Evolutionary conservation across 148 eudicot genomes (phyloP).

Genomic region (Rhododendron ovatum): DNA sequence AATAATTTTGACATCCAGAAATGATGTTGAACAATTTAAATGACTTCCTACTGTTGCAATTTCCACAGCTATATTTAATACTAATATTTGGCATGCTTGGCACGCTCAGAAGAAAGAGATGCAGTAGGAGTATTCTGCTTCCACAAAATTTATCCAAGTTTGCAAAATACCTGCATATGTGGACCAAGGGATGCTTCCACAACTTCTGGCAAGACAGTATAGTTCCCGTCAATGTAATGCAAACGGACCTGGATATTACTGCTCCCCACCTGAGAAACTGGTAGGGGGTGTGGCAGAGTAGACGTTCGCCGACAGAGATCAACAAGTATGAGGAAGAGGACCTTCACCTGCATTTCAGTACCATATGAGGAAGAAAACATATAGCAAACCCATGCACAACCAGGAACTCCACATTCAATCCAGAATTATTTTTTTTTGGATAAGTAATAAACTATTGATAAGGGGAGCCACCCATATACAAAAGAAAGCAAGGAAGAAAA

Average conservation of each 20-base stretch:
- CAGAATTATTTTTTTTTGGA: neutral
- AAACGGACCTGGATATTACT: slow-evolving; percentile 83
- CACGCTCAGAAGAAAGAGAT: slow-evolving; percentile 1
- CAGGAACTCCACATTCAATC: neutral
- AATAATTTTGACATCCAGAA: neutral
- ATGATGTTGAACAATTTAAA: neutral
- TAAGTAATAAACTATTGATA: no score
- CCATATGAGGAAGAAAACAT: slow-evolving; percentile 1
- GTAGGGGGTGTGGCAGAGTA: slow-evolving; percentile 75
- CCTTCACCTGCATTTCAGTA: slow-evolving; percentile 66
- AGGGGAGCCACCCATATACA: neutral
- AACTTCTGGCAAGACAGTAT: slow-evolving; percentile 92
- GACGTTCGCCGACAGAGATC: slow-evolving; percentile 90
- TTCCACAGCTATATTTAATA: neutral
- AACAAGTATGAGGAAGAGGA: slow-evolving; percentile 85
- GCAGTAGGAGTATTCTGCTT: neutral
- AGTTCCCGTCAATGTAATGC: slow-evolving; percentile 92
- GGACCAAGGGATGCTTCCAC: slow-evolving; percentile 99
- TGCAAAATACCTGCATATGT: slow-evolving; percentile 80
- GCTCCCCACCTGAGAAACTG: slow-evolving; percentile 92
- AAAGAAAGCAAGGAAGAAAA: neutral
- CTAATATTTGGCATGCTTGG: neutral
- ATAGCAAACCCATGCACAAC: neutral
- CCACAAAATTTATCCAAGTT: neutral
- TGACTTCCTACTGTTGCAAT: neutral